Evolutionary conservation across 2,329 filamentous ascomycete species (phyloP).

Genomic region (Coccinonectria pachysandricola): DNA sequence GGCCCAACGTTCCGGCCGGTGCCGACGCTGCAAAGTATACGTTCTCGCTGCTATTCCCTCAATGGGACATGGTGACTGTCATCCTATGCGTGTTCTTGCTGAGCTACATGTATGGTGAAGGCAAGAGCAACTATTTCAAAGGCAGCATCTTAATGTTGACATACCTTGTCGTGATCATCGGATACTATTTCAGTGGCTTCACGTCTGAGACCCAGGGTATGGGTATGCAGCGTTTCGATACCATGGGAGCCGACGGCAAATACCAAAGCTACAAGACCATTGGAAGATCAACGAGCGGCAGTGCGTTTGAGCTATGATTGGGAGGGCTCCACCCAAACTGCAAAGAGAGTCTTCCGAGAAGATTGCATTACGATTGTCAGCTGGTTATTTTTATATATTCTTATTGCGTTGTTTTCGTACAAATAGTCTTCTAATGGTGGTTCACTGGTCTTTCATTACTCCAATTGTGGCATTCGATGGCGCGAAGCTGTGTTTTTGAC

Average conservation of each 20-base stretch:
- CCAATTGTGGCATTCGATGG: too few relatives aligned
- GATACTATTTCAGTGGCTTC: conserved; percentile 74
- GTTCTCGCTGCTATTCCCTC: conserved; percentile 86
- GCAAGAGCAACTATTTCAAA: conserved; percentile 99
- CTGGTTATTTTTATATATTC: too few relatives aligned
- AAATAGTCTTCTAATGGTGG: neutral
- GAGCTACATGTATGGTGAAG: conserved; percentile 95
- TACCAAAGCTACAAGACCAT: conserved; percentile 45
- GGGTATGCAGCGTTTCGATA: conserved; percentile 41
- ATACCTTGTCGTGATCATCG: conserved; percentile 83
- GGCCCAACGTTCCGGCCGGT: conserved; percentile 34
- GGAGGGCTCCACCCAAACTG: conserved; percentile 1
- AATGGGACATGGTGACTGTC: conserved; percentile 98
- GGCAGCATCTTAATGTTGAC: conserved; percentile 88
- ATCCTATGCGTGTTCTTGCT: conserved; percentile 93
- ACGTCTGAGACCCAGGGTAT: conserved; percentile 35
- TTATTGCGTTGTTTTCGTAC: neutral
- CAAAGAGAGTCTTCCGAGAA: neutral
- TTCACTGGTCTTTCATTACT: too few relatives aligned
- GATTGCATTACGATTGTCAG: conserved; percentile 5
- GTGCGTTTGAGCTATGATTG: conserved; percentile 16
- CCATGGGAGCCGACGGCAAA: conserved; percentile 37
- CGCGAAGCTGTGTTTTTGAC: too few relatives aligned
- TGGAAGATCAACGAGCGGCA: conserved; percentile 31
- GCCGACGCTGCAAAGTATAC: conserved; percentile 45